A percentile compares a stretch with the other conserved stretches of the same genome.
Conservation (phyloP, 306 rosid species). For the Chamaecrista fasciculata region DNA sequence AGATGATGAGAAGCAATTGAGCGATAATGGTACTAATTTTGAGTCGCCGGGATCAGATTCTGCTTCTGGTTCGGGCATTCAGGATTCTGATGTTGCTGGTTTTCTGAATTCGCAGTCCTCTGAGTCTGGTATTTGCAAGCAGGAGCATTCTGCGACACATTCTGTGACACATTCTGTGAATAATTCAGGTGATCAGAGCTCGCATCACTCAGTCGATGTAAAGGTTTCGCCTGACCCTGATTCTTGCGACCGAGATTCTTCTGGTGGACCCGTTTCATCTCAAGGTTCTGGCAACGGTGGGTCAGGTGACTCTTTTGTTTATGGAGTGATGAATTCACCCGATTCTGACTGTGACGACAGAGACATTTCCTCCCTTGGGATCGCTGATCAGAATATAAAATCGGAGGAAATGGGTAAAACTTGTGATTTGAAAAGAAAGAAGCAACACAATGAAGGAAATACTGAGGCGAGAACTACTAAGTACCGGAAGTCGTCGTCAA, state of each 20-base stretch:
- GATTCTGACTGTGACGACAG: conserved; percentile 42
- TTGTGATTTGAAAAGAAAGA: conserved; percentile 73
- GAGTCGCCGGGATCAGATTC: conserved; percentile 41
- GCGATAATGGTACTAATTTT: neutral
- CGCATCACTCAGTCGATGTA: conserved; percentile 18
- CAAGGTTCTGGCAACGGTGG: conserved; percentile 47
- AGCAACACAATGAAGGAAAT: conserved; percentile 48
- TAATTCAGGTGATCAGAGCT: conserved; percentile 31
- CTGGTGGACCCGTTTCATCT: conserved; percentile 48
- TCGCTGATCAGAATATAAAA: conserved; percentile 47
- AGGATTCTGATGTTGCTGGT: conserved; percentile 31
- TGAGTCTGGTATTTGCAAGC: neutral
- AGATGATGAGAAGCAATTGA: neutral
- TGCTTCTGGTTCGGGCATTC: conserved; percentile 22
- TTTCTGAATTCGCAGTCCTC: conserved; percentile 42
- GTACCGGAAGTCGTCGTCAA: conserved; percentile 47
- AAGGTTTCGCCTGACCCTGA: conserved; percentile 32
- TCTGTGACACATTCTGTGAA: conserved; percentile 8
- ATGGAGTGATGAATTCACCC: conserved; percentile 32
- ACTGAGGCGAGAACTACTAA: conserved; percentile 59
- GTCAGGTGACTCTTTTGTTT: conserved; percentile 31
- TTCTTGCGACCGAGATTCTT: conserved; percentile 35
- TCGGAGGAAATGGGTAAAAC: conserved; percentile 47
- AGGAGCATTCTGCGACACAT: no score
- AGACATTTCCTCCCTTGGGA: conserved; percentile 40